Base-by-base conservation (phyloP, 495 filamentous ascomycete genomes). In the Penicillium crystallinum region DNA sequence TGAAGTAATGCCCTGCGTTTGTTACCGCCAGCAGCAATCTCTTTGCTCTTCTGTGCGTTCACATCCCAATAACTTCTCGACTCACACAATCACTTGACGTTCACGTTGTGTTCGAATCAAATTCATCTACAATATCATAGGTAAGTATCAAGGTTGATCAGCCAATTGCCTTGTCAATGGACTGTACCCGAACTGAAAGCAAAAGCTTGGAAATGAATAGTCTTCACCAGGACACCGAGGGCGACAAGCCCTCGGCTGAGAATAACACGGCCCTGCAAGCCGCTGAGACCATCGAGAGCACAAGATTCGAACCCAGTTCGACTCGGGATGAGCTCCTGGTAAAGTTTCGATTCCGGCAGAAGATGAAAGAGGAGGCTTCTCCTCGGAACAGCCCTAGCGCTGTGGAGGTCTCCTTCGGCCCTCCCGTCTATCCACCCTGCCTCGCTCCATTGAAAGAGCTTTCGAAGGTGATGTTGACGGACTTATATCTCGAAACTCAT, bases 401-500 rank as follows among this genome's bases (percentile, higher is more conserved):
- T 3, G 15, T 31, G 2, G 17, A 33, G 10, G 42, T 45, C 6
- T 33, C 25, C 10, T 44, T 45, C 3, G 25, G 15, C 9, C 9
- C 25, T 18, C 15, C n/a, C 15, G 15, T 30, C 6, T 45, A 45
- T 14, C 25, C 25, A 11, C 55, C 66, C 2, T 61, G 36, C 23
- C 25, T 53, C 14, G 34, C 30, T 4, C 21, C 64, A 2, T 42
- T 65, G 12, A n/a, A 19, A n/a, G 49, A 42, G 0, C 54, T 70
- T 18, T 57, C 56, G 15, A 62, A 61, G 41, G 10, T 54, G 14
- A 10, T 52, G 35, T 37, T 69, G 27, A 52, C 57, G 36, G 64
- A 73, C 46, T 57, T 83, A 0, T 51, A 37, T 11, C 57, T 76
- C 4, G 75, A 80, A 54, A 76, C 68, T 6, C 77, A 79, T 47